These are phyloP conservation scores for Sechiopsis laciniata DNA, from an alignment of 306 rosid species.

Conservation along the genomic window DNA sequence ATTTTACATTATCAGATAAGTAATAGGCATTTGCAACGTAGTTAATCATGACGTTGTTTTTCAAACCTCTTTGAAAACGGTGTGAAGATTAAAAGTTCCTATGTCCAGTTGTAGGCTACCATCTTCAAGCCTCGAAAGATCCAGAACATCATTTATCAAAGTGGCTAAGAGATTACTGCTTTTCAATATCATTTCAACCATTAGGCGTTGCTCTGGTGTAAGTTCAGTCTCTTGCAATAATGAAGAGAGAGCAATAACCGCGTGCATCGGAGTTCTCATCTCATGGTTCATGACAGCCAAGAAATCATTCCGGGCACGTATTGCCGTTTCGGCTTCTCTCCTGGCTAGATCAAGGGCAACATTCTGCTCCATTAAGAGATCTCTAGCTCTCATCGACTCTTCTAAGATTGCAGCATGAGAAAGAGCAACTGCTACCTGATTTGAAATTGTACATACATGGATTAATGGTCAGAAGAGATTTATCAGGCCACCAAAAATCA, in stretches of 20 bases:
- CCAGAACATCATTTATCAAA: constrained; percentile 83
- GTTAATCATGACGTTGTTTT: constrained; percentile 8
- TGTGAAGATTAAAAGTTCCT: constrained; percentile 68
- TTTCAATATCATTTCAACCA: constrained; percentile 85
- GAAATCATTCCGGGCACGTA: constrained; percentile 96
- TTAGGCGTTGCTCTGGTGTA: constrained; percentile 89
- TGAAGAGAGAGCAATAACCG: constrained; percentile 92
- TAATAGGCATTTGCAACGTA: constrained; percentile 1
- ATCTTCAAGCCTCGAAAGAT: constrained; percentile 95
- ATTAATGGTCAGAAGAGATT: not conserved
- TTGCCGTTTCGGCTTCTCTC: constrained; percentile 99
- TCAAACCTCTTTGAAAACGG: constrained; percentile 70
- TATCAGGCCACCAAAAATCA: not conserved
- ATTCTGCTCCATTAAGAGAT: constrained; percentile 88
- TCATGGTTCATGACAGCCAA: constrained; percentile 99
- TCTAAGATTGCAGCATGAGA: constrained; percentile 98
- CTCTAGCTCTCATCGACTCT: constrained; percentile 98
- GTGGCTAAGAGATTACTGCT: constrained; percentile 92
- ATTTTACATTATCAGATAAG: constrained; percentile 22
- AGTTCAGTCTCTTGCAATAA: constrained; percentile 85
- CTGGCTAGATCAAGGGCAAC: constrained; percentile 92
- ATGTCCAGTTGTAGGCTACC: constrained; percentile 89
- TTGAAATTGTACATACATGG: not conserved
- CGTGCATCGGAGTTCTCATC: constrained; percentile 99
- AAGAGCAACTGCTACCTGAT: constrained; percentile 96